phyloP scores from a whole-genome alignment of 805 yeast species.

The Saccharomyces kudriavzevii region DNA sequence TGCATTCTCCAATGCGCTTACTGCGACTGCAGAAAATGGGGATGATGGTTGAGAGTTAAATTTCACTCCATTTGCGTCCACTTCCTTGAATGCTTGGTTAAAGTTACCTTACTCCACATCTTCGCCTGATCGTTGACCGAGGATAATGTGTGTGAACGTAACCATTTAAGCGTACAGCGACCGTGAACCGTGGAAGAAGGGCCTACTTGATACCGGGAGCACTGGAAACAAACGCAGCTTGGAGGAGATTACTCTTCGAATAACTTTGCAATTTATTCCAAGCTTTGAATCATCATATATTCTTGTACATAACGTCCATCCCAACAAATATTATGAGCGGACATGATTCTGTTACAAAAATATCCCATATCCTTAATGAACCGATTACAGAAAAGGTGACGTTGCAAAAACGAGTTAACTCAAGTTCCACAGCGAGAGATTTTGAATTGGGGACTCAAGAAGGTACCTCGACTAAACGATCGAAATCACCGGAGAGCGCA shows the following conservation, averaged over 20 bases:
- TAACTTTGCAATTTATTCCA: not conserved
- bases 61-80: not conserved
- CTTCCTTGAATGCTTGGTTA: not conserved
- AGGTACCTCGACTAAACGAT: not conserved
- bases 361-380: not conserved
- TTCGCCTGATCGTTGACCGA: not conserved
- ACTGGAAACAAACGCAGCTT: not conserved
- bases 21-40: not conserved
- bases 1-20: not conserved
- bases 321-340: not conserved
- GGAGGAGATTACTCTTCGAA: not conserved
- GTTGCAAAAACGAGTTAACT: not conserved
- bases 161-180: not conserved
- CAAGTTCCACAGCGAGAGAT: not conserved
- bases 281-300: not conserved
- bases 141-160: not conserved
- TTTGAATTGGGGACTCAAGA: not conserved
- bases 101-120: not conserved
- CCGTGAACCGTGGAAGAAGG: not conserved
- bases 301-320: not conserved
- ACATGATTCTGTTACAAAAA: not conserved
- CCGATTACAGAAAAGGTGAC: not conserved
- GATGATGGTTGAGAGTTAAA: too few relatives aligned
- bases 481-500: not conserved
- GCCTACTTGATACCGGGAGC: not conserved